A percentile compares a stretch with the other conserved stretches of the same genome.
These are phyloP conservation scores for Asterochloris sp. DNA, from an alignment of 139 green algal species.

Conservation along the genomic window DNA sequence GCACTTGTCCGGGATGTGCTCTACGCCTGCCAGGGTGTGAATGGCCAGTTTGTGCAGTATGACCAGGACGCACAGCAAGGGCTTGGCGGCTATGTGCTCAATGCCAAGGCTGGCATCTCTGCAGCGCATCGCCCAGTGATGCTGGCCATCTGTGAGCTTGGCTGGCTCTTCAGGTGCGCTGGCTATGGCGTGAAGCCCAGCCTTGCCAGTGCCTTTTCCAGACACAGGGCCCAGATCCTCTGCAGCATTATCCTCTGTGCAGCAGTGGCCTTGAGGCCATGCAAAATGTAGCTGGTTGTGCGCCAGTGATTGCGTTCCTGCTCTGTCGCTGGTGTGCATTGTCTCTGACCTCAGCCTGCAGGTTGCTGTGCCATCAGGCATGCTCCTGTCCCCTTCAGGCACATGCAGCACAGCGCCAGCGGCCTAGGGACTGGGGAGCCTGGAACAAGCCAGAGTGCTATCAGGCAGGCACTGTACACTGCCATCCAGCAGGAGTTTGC, in stretches of 20 bases:
- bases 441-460: constrained; percentile 25
- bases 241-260: too few relatives aligned
- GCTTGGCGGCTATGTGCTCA: constrained; percentile 21
- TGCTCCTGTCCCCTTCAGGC: constrained; percentile 4
- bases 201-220: too few relatives aligned
- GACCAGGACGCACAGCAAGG: constrained; percentile 6
- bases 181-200: too few relatives aligned
- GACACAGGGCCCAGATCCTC: too few relatives aligned
- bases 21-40: constrained; percentile 71
- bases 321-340: too few relatives aligned
- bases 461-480: constrained; percentile 65
- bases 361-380: not conserved
- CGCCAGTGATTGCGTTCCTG: too few relatives aligned
- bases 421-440: constrained; percentile 25
- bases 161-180: constrained; percentile 63
- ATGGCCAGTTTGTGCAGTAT: constrained; percentile 55
- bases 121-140: constrained; percentile 36
- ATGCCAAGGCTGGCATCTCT: constrained; percentile 24
- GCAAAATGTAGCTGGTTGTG: too few relatives aligned
- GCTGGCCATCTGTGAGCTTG: constrained; percentile 60
- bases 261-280: too few relatives aligned
- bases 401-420: constrained; percentile 14
- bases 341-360: not conserved
- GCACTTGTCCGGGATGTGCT: constrained; percentile 84
- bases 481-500: constrained; percentile 63